These are phyloP conservation scores for Cryptococcus jaspeensis DNA, from an alignment of 1,284 basidiomycete genomes.

Conservation along the genomic window DNA sequence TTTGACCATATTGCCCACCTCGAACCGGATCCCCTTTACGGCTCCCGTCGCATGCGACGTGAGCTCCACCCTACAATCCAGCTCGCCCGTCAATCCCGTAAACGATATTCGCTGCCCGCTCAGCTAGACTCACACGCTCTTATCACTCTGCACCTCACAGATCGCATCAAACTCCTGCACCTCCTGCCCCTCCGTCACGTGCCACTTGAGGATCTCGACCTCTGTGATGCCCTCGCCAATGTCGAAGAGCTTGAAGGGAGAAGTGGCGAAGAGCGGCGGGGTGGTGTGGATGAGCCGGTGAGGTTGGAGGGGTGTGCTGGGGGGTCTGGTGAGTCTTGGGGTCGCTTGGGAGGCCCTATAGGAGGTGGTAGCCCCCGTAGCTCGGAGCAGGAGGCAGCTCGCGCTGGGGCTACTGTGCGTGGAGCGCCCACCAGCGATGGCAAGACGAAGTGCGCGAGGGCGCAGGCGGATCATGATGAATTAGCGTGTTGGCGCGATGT, in stretches of 20 bases:
- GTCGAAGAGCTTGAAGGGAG: constrained; percentile 81
- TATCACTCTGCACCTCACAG: constrained; percentile 93
- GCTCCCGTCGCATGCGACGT: constrained; percentile 83
- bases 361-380: too few relatives aligned
- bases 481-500: too few relatives aligned
- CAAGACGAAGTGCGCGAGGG: too few relatives aligned
- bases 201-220: constrained; percentile 87
- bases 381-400: too few relatives aligned
- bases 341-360: too few relatives aligned
- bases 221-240: constrained; percentile 87
- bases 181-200: constrained; percentile 61
- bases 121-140: constrained; percentile 52
- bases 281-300: background rate
- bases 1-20: constrained; percentile 81
- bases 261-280: background rate
- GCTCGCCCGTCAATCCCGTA: background rate
- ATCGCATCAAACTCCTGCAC: constrained; percentile 80
- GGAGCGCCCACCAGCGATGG: too few relatives aligned
- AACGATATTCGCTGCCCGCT: background rate
- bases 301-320: background rate
- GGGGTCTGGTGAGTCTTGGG: too few relatives aligned
- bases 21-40: constrained; percentile 68
- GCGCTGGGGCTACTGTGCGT: too few relatives aligned
- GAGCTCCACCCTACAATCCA: constrained; percentile 71
- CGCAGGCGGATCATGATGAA: too few relatives aligned